These are phyloP conservation scores for Flaveria robusta DNA, from an alignment of 129 eudicot species.

Conservation along the genomic window DNA sequence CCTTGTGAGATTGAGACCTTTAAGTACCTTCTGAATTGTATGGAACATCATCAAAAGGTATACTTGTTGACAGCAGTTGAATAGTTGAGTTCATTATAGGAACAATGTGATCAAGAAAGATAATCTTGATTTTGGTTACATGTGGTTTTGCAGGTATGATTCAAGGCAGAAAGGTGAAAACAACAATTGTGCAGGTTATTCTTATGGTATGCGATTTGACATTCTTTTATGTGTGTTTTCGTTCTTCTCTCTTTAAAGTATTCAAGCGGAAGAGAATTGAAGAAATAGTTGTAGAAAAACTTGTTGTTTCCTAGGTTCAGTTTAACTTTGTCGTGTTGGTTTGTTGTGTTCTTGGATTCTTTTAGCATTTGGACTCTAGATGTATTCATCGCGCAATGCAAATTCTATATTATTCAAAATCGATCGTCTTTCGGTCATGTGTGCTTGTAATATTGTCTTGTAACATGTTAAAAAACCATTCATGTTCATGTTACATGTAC, in stretches of 20 bases:
- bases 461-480: no score
- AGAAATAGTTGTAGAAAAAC: constrained; percentile 25
- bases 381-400: constrained; percentile 27
- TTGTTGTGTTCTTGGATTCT: constrained; percentile 11
- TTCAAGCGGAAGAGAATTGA: constrained; percentile 28
- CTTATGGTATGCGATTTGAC: constrained; percentile 40
- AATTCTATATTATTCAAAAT: neutral
- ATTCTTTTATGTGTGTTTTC: constrained; percentile 32
- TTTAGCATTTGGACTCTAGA: constrained; percentile 25
- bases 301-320: constrained; percentile 25
- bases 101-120: neutral
- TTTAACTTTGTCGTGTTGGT: constrained; percentile 24
- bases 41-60: constrained; percentile 73
- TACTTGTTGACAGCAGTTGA: neutral
- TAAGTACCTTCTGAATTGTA: constrained; percentile 81
- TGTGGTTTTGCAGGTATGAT: constrained; percentile 36
- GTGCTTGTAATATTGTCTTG: neutral
- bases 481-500: constrained; percentile 13
- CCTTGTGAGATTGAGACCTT: constrained; percentile 97
- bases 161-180: constrained; percentile 25
- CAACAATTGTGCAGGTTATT: constrained; percentile 20
- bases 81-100: neutral
- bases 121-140: neutral
- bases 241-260: constrained; percentile 29
- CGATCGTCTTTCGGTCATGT: neutral